Base-by-base conservation (phyloP, 148 eudicot genomes). In the Vaccinium macrocarpon region DNA sequence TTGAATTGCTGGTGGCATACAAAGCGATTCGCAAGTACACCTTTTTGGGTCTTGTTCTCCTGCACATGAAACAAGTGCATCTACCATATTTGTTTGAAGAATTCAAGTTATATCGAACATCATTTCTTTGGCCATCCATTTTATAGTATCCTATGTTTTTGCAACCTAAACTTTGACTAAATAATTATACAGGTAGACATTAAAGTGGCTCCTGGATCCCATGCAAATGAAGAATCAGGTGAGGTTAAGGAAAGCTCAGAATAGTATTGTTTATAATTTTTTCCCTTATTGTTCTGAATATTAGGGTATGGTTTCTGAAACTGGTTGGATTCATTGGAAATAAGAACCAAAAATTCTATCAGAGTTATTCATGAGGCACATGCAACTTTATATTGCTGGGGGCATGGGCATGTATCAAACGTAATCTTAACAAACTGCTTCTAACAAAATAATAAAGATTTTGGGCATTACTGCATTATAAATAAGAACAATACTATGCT, bases 171-270 rank as follows among this genome's bases (percentile, higher is more conserved):
- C 64, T 21, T 81, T 56, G 29, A 46, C 32, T 53, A 29, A 62
- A 51, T 29, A 72, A 48, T 81, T 79, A 77, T 84, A 59, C 91
- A 95, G 98, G 92, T 95, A 29, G 98, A 95, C 85, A 93, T 95
- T 85, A 94, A 94, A 87, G 98, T 95, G 71, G 92, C 96, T 83
- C 96, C 95, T 81, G 98, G 98, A 86, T 93, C 98, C 76, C 98
- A 95, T 85, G 98, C 98, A 71, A 81, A 92, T 86, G 98, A 95
- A 93, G 96, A 85, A 81, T 88, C 97, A 92, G 98, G 98, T 94
- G 48, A 90, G 81, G 49, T 52, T 82, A 29, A 62, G 68, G n/a
- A 15, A 57, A 74, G 27, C 46, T 35, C 46, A 18, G 27, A 13
- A 48, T 29, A 25, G 50, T n/a, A 62, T 48, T 23, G 32, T 50